Conservation (phyloP, 2,329 filamentous ascomycete species). For the Fusarium brachygibbosum region DNA sequence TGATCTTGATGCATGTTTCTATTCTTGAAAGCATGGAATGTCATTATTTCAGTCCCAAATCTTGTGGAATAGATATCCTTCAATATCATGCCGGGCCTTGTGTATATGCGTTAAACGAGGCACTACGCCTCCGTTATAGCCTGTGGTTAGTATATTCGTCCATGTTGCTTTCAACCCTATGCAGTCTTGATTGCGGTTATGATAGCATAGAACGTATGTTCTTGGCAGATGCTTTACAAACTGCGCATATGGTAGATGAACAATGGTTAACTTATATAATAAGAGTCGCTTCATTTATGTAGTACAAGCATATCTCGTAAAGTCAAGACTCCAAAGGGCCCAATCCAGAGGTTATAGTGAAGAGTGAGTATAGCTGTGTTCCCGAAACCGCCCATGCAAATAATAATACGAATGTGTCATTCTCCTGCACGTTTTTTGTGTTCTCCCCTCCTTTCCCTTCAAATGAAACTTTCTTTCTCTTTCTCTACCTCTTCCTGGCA, state of each 20-base stretch:
- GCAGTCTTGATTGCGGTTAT: background rate
- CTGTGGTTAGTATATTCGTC: background rate
- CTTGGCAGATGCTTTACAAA: too few species aligned
- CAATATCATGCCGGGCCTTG: too few species aligned
- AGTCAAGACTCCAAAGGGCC: slow-evolving; percentile 38
- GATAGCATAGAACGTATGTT: background rate
- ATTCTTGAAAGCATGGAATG: background rate
- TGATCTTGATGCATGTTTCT: background rate
- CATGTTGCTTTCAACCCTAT: too few species aligned
- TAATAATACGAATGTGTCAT: slow-evolving; percentile 13
- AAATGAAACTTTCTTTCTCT: background rate
- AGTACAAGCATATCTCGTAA: slow-evolving; percentile 43
- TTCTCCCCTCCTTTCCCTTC: background rate
- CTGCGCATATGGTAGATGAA: background rate
- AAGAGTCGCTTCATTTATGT: slow-evolving; percentile 44
- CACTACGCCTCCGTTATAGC: too few species aligned
- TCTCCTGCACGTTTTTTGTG: slow-evolving; percentile 7
- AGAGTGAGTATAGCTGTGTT: slow-evolving; percentile 33
- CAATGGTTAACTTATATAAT: slow-evolving; percentile 27
- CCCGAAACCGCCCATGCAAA: slow-evolving; percentile 31
- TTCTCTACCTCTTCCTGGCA: slow-evolving; percentile 68
- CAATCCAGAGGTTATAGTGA: slow-evolving; percentile 28
- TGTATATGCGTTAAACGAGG: too few species aligned
- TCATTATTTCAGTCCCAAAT: too few species aligned
- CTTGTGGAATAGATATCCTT: too few species aligned